Percentiles rank a stretch among this genome's conserved stretches.
phyloP scores from a whole-genome alignment of 1,139 yeast genomes.

The Yamadazyma diddensiae region DNA sequence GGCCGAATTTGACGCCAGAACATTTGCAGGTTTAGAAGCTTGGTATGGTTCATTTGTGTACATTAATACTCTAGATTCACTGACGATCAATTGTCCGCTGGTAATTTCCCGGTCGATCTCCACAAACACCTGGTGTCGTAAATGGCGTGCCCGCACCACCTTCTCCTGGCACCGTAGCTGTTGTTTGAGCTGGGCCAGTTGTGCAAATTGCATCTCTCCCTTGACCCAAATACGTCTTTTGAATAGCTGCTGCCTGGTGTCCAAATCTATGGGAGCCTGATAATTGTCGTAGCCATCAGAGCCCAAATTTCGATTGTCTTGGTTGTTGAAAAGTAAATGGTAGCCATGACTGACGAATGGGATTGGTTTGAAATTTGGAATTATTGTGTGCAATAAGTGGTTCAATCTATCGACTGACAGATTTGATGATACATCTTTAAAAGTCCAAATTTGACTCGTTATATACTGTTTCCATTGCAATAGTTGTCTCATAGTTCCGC shows the following conservation, averaged over 20 bases:
- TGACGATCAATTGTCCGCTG: conserved; percentile 2
- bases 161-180: conserved; percentile 44
- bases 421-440: conserved; percentile 11
- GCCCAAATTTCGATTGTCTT: conserved; percentile 48
- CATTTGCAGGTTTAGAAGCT: neutral
- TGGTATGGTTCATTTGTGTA: conserved; percentile 30
- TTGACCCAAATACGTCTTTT: conserved; percentile 79
- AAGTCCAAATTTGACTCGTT: conserved; percentile 11
- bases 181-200: conserved; percentile 30
- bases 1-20: too few relatives aligned
- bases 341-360: conserved; percentile 41
- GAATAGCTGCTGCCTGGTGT: conserved; percentile 29
- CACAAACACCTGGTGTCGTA: conserved; percentile 42
- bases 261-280: conserved; percentile 57
- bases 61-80: conserved; percentile 33
- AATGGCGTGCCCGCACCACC: conserved; percentile 30
- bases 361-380: neutral
- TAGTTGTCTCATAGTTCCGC: neutral
- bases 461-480: conserved; percentile 10
- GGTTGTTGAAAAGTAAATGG: conserved; percentile 62
- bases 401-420: conserved; percentile 8
- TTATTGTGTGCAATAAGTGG: conserved; percentile 5
- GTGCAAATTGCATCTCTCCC: conserved; percentile 52
- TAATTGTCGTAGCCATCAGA: conserved; percentile 80
- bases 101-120: conserved; percentile 39